A percentile compares a stretch with the other conserved stretches of the same genome.
Conservation (phyloP, 148 eudicot species). For the Spergularia marina region DNA sequence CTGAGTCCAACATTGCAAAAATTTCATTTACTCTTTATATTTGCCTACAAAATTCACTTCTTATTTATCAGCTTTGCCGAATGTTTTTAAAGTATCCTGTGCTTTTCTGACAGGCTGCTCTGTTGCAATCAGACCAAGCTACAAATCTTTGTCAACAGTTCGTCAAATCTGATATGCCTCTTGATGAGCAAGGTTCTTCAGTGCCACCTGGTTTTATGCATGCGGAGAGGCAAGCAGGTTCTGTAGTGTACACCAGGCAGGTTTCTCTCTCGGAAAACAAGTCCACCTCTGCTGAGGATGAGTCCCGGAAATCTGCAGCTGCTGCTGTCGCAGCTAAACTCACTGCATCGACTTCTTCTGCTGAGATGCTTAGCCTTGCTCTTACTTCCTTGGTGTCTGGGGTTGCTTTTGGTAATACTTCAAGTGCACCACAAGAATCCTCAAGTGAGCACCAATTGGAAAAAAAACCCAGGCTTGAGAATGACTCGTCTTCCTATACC, state of each 20-base stretch:
- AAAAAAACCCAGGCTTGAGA: constrained; percentile 56
- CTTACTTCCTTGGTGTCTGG: constrained; percentile 83
- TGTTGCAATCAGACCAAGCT: constrained; percentile 59
- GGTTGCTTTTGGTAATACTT: constrained; percentile 42
- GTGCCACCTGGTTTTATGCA: constrained; percentile 34
- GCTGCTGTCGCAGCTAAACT: constrained; percentile 92
- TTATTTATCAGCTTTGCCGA: background rate
- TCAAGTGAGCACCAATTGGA: constrained; percentile 42
- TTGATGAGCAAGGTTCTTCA: constrained; percentile 41
- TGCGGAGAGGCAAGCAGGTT: constrained; percentile 38
- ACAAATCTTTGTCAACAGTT: constrained; percentile 46
- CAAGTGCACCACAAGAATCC: constrained; percentile 33
- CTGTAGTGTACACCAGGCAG: constrained; percentile 60
- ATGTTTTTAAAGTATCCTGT: constrained; percentile 2
- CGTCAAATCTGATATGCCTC: constrained; percentile 27
- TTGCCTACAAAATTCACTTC: background rate
- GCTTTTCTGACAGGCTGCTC: constrained; percentile 43
- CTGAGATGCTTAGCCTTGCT: constrained; percentile 80
- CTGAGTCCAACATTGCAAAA: background rate
- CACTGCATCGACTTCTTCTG: constrained; percentile 79
- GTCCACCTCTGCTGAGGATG: constrained; percentile 38
- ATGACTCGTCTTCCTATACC: constrained; percentile 30
- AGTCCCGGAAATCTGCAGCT: constrained; percentile 59
- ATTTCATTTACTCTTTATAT: background rate
- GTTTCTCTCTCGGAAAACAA: constrained; percentile 39